Percentiles rank a stretch among this genome's conserved stretches.
Evolutionary conservation across 441 rosid species (phyloP).

Genomic region (Erodium trifolium): DNA sequence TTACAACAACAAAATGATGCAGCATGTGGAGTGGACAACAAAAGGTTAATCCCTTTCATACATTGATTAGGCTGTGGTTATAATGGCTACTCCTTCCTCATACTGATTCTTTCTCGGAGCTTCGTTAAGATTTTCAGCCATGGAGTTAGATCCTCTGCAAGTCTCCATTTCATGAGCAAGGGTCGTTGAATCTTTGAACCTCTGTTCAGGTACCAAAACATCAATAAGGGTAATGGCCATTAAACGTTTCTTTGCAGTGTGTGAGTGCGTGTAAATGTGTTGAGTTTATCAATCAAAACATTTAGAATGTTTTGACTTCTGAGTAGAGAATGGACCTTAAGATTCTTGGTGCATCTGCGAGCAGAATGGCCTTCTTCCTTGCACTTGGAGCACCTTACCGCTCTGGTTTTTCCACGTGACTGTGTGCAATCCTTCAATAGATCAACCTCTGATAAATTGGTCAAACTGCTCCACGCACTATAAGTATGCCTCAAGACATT

Average conservation of each 20-base stretch:
- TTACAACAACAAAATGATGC: no score
- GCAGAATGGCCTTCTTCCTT: slow-evolving; percentile 27
- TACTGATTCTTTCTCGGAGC: not conserved
- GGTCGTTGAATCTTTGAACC: not conserved
- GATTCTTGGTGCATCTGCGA: slow-evolving; percentile 8
- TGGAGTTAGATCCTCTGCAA: slow-evolving; percentile 11
- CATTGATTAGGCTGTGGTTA: not conserved
- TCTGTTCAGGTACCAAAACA: slow-evolving; percentile 11
- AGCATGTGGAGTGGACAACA: no score
- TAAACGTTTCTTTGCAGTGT: no score
- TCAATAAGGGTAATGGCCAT: not conserved
- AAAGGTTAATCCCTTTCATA: no score
- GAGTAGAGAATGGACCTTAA: slow-evolving; percentile 16
- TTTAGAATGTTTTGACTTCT: no score
- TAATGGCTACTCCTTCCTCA: not conserved
- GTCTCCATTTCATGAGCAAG: not conserved
- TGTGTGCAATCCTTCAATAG: slow-evolving; percentile 17
- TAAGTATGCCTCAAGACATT: not conserved
- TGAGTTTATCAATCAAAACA: not conserved
- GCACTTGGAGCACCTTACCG: slow-evolving; percentile 18
- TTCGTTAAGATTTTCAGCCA: not conserved
- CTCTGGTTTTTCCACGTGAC: not conserved
- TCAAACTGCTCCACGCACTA: not conserved
- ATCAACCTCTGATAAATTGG: slow-evolving; percentile 4
- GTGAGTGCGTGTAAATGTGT: not conserved